These are phyloP conservation scores for Pythium volutum DNA, from an alignment of 352 stramenopile genomes.

Conservation along the genomic window DNA sequence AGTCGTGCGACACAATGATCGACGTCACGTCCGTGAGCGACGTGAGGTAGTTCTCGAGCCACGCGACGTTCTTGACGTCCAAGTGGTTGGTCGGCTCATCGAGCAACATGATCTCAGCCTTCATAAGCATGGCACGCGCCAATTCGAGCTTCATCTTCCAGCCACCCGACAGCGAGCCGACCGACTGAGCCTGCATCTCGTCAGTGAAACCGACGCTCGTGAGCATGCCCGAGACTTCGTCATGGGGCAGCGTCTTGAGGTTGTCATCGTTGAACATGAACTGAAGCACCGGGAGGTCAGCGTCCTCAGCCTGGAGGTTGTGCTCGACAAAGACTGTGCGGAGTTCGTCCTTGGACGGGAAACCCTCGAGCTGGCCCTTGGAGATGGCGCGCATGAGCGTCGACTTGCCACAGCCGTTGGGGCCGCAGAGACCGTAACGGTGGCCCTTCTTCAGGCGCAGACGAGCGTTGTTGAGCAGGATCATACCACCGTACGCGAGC, in stretches of 20 bases:
- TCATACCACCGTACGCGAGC: conserved; percentile 94
- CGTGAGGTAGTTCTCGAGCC: conserved; percentile 91
- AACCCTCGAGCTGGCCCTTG: conserved; percentile 95
- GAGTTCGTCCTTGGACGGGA: conserved; percentile 93
- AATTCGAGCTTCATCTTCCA: conserved; percentile 96
- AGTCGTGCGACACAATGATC: conserved; percentile 96
- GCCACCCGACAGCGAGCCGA: conserved; percentile 93
- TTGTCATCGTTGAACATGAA: conserved; percentile 89
- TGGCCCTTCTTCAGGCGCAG: conserved; percentile 90
- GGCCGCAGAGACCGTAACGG: conserved; percentile 94
- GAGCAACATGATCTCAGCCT: conserved; percentile 95
- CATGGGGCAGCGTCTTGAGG: conserved; percentile 83
- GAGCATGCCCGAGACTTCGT: conserved; percentile 92
- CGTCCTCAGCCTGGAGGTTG: conserved; percentile 92
- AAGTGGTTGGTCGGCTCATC: conserved; percentile 96
- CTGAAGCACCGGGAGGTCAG: conserved; percentile 79
- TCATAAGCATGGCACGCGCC: conserved; percentile 92
- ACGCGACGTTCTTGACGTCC: conserved; percentile 92
- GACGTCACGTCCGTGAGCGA: conserved; percentile 87
- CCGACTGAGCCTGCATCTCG: conserved; percentile 91
- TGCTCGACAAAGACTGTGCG: conserved; percentile 97
- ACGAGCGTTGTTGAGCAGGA: conserved; percentile 90
- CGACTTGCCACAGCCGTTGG: conserved; percentile 93
- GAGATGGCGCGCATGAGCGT: conserved; percentile 97
- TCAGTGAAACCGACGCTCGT: conserved; percentile 91